A percentile compares a stretch with the other conserved stretches of the same genome.
These are phyloP conservation scores for Oropetium thomaeum DNA, from an alignment of 176 grass and related monocot species.

Conservation along the genomic window DNA sequence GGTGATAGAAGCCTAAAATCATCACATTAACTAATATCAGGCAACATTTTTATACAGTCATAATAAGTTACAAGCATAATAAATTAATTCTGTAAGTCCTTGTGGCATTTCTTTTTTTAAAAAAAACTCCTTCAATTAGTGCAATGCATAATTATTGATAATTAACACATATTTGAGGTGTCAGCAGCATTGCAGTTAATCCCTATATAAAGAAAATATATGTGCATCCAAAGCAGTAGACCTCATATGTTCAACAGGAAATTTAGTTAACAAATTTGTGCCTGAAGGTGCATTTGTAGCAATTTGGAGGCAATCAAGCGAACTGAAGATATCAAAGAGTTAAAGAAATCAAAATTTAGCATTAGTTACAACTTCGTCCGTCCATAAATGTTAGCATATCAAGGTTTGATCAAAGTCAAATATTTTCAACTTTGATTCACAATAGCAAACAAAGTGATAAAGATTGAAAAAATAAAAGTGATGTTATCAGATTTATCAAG, in stretches of 20 bases:
- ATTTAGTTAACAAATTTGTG: constrained; percentile 3
- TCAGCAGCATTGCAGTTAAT: neutral
- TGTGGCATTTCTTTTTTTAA: no score
- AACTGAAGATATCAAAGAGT: constrained; percentile 12
- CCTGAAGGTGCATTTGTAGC: neutral
- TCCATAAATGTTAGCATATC: no score
- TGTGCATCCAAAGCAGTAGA: neutral
- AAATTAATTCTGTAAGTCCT: no score
- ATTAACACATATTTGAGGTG: constrained; percentile 4
- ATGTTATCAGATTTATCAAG: no score
- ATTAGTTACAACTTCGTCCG: no score
- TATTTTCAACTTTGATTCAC: no score
- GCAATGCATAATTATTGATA: constrained; percentile 1
- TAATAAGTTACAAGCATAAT: neutral
- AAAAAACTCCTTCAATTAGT: neutral
- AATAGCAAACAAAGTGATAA: no score
- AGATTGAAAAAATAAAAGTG: no score
- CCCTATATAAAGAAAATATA: neutral
- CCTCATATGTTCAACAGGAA: neutral
- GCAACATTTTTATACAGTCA: neutral
- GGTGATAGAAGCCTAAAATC: constrained; percentile 70
- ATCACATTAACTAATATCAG: constrained; percentile 29
- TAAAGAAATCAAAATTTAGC: constrained; percentile 2
- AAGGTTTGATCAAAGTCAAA: no score
- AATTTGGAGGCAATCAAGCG: neutral